Evolutionary conservation across 371 early-diverging fungal species (phyloP).

Genomic region (Mucor lusitanicus): DNA sequence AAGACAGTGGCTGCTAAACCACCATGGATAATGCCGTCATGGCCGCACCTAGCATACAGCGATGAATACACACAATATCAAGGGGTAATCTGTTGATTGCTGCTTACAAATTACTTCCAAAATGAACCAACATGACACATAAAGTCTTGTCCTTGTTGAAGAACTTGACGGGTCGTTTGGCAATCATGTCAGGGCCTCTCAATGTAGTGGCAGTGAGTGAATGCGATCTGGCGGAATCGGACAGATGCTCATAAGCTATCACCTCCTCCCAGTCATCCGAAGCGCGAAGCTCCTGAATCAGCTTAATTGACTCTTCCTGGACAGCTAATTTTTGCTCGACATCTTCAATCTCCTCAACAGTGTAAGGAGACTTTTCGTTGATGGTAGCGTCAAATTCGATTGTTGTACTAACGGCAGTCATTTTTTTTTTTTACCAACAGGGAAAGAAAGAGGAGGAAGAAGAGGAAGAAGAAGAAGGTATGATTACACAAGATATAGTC

Average conservation of each 20-base stretch:
- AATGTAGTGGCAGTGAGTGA: slow-evolving; percentile 60
- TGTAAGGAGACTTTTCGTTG: not conserved
- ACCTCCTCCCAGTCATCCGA: slow-evolving; percentile 44
- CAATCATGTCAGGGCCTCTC: slow-evolving; percentile 50
- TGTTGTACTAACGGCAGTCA: slow-evolving; percentile 13
- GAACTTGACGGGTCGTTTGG: slow-evolving; percentile 44
- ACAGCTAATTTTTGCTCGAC: slow-evolving; percentile 6
- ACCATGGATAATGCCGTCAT: slow-evolving; percentile 77
- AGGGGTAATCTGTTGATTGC: not conserved
- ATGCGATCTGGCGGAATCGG: slow-evolving; percentile 36
- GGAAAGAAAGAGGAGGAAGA: not conserved
- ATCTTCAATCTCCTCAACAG: slow-evolving; percentile 6
- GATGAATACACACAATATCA: not conserved
- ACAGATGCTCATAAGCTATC: slow-evolving; percentile 41
- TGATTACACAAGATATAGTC: not conserved
- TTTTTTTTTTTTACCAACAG: not conserved
- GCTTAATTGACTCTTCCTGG: slow-evolving; percentile 27
- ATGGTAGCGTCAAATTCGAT: slow-evolving; percentile 2
- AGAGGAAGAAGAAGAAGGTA: not conserved
- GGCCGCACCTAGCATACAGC: slow-evolving; percentile 52
- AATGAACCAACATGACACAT: slow-evolving; percentile 41
- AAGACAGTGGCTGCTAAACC: slow-evolving; percentile 74
- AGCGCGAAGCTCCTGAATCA: slow-evolving; percentile 28
- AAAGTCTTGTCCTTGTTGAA: slow-evolving; percentile 44
- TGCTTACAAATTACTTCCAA: slow-evolving; percentile 45